A percentile compares a stretch with the other conserved stretches of the same genome.
phyloP scores from a whole-genome alignment of 106 monocot genomes.

The Apostasia ramifera region DNA sequence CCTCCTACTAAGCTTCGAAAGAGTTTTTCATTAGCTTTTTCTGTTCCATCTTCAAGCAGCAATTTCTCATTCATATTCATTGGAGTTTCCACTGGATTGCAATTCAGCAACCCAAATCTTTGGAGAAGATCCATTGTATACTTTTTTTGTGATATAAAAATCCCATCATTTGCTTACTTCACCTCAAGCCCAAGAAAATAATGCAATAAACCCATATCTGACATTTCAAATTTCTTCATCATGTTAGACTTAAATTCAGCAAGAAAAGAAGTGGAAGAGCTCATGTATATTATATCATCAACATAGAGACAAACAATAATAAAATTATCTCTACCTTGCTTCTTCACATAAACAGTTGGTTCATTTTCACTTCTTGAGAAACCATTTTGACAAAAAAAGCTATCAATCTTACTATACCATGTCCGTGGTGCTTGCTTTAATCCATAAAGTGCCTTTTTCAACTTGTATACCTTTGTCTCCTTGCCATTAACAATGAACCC shows the following conservation, averaged over 20 bases:
- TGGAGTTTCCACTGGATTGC: constrained; percentile 3
- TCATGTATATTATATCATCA: background rate
- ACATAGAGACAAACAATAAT: background rate
- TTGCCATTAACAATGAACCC: background rate
- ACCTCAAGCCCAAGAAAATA: constrained; percentile 5
- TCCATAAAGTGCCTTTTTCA: constrained; percentile 5
- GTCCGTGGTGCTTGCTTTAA: constrained; percentile 6
- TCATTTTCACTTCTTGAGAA: background rate
- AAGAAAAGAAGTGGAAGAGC: background rate
- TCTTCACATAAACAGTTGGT: background rate
- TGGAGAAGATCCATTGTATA: constrained; percentile 1
- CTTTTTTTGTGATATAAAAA: constrained; percentile 7
- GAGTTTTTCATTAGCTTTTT: background rate
- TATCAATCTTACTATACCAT: constrained; percentile 12
- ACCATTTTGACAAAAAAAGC: background rate
- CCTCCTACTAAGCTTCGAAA: constrained; percentile 7
- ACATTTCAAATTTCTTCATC: constrained; percentile 9
- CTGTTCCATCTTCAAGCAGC: background rate
- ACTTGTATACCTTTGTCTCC: background rate
- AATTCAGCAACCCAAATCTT: background rate
- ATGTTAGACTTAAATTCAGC: background rate
- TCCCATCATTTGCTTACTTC: background rate
- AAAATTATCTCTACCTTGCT: too few species aligned
- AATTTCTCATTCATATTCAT: constrained; percentile 8
- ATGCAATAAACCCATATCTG: background rate